Percentiles rank a stretch among this genome's conserved stretches.
These are phyloP conservation scores for Malus hybrid DNA, from an alignment of 331 rosid species.

Conservation along the genomic window DNA sequence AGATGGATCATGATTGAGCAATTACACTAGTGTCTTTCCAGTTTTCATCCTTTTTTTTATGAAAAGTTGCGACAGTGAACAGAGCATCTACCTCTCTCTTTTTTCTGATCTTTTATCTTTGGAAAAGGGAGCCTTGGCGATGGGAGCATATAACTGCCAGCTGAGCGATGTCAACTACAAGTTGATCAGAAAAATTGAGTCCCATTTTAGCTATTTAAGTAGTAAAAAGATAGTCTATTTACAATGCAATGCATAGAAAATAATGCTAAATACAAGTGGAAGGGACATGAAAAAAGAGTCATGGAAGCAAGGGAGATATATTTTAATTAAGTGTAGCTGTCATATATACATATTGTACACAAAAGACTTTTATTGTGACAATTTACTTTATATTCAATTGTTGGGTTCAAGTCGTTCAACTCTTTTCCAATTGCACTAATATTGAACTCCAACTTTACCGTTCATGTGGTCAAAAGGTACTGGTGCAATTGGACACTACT, in stretches of 20 bases:
- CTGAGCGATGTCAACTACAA: background rate
- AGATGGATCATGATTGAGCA: background rate
- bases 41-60: background rate
- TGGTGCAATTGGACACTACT: too few relatives aligned
- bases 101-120: background rate
- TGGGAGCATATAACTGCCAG: background rate
- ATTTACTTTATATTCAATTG: too few relatives aligned
- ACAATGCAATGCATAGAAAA: background rate
- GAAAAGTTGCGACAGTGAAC: background rate
- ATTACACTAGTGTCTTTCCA: background rate
- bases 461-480: too few relatives aligned
- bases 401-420: too few relatives aligned
- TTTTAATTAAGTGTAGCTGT: conserved; percentile 11
- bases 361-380: background rate
- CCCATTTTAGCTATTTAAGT: background rate
- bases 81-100: background rate
- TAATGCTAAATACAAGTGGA: background rate
- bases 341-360: background rate
- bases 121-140: background rate
- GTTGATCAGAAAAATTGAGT: background rate
- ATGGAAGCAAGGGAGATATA: background rate
- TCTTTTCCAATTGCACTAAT: too few relatives aligned
- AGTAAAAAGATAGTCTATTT: too few relatives aligned
- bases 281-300: background rate
- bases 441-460: too few relatives aligned